Evolutionary conservation across 768 basidiomycete genomes (phyloP), one percentile per base, ranked within the genome.

Genomic region (Russula lepida): DNA sequence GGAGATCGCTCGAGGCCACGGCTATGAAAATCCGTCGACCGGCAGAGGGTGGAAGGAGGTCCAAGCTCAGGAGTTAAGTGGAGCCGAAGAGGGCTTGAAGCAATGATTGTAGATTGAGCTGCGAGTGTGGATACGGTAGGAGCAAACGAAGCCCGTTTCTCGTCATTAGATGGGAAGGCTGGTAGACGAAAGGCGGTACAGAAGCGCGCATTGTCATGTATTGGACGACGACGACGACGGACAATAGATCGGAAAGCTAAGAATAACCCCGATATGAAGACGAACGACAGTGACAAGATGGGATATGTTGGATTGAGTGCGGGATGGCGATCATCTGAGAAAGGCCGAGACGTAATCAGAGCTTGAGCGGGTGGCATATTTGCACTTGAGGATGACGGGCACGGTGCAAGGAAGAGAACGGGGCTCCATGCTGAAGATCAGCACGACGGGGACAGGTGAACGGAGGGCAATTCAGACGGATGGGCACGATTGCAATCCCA

Each of bases 71-170:
- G 44, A 11, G 55, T n/a, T 35, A 65, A 25, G 28, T 33, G 9
- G 27, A 65, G 48, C 27, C 25, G 53, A 17, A 58, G 46, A 50
- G 56, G 61, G 21, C 37, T 25, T 5, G 64, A 63, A 27, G 61
- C 64, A 37, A 64, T 49, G 11, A 65, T 43, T 19, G 57, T 59
- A 15, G 64, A 65, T 44, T 58, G 61, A 1, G 41, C 35, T 12
- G 52, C 27, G 39, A 59, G 53, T 25, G 48, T 27, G 30, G 64
- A 63, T 54, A 62, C 47, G 6, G 53, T 54, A 19, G 64, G 52
- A 7, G 28, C 13, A 37, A 56, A 27, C 8, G 47, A 37, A 25
- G 44, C 21, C 39, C 51, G 51, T 21, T 41, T 62, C 2, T 39
- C 52, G 7, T 52, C 41, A 6, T 27, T 37, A 11, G 43, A 28